Evolutionary conservation across 257 asterid species (phyloP).

Genomic region (Gentiana dahurica): DNA sequence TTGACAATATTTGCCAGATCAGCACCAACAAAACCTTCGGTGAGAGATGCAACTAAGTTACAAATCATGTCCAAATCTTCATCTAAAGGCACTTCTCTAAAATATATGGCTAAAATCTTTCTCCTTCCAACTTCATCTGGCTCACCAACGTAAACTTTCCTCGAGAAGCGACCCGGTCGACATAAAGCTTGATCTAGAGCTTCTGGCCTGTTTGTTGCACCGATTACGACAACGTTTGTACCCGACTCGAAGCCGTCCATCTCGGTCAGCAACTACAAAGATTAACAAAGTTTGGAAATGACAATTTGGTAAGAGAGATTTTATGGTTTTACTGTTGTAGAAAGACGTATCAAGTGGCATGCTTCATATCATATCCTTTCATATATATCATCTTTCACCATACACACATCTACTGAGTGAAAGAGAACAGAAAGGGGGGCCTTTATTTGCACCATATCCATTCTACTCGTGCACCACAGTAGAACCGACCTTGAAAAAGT

Average conservation of each 20-base stretch:
- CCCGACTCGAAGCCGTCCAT: slow-evolving; percentile 95
- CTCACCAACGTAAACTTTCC: slow-evolving; percentile 92
- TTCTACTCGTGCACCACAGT: no score
- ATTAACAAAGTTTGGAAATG: slow-evolving; percentile 6
- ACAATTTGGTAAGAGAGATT: not conserved
- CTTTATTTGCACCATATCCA: no score
- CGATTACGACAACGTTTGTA: slow-evolving; percentile 63
- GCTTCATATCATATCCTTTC: no score
- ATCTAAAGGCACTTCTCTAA: slow-evolving; percentile 88
- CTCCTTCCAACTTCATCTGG: slow-evolving; percentile 92
- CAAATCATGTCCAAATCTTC: slow-evolving; percentile 69
- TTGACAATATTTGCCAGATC: slow-evolving; percentile 94
- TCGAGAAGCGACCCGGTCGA: slow-evolving; percentile 94
- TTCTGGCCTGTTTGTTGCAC: slow-evolving; percentile 97
- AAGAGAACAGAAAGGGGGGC: not conserved
- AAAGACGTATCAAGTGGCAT: no score
- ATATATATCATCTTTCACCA: no score
- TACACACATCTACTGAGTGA: not conserved
- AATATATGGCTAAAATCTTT: slow-evolving; percentile 78
- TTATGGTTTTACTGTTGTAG: no score
- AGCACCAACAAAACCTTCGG: slow-evolving; percentile 88
- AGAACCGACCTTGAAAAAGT: no score
- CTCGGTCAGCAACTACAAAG: slow-evolving; percentile 83
- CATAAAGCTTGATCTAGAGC: slow-evolving; percentile 94
- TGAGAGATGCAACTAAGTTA: slow-evolving; percentile 77